Conservation (phyloP, 768 basidiomycete genomes). For the Cystoderma amianthinum region DNA sequence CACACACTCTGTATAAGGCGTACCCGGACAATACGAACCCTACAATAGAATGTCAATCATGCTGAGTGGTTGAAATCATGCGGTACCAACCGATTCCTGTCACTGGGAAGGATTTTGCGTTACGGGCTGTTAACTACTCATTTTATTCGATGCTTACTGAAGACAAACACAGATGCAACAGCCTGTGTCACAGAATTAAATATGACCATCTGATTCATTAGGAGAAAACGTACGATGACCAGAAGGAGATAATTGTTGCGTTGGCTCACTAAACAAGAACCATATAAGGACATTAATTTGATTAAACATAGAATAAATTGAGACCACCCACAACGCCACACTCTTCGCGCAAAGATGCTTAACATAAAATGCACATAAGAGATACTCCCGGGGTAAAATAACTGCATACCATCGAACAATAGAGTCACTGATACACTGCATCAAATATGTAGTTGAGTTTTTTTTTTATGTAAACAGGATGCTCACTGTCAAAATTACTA, state of each 20-base stretch:
- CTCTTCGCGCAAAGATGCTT: slow-evolving; percentile 3
- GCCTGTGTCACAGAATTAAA: no score
- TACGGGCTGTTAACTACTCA: no score
- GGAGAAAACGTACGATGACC: slow-evolving; percentile 1
- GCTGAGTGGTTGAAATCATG: no score
- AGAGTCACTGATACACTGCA: slow-evolving; percentile 5
- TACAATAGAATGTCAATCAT: no score
- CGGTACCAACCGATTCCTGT: no score
- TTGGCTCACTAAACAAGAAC: not conserved
- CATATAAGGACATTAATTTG: not conserved
- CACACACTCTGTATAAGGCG: no score
- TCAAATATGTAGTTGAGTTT: not conserved
- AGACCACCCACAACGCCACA: slow-evolving; percentile 2
- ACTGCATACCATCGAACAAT: slow-evolving; percentile 2
- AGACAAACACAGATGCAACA: slow-evolving; percentile 1
- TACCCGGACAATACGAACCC: no score
- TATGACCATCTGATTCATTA: no score
- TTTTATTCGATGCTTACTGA: not conserved
- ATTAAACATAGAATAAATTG: not conserved
- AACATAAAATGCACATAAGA: not conserved
- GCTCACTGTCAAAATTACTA: slow-evolving; percentile 3
- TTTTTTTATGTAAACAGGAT: not conserved
- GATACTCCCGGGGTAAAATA: not conserved
- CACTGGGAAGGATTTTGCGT: no score
- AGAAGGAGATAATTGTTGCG: not conserved